phyloP scores from a whole-genome alignment of 257 asterid species.

The Forsythia suspensa region DNA sequence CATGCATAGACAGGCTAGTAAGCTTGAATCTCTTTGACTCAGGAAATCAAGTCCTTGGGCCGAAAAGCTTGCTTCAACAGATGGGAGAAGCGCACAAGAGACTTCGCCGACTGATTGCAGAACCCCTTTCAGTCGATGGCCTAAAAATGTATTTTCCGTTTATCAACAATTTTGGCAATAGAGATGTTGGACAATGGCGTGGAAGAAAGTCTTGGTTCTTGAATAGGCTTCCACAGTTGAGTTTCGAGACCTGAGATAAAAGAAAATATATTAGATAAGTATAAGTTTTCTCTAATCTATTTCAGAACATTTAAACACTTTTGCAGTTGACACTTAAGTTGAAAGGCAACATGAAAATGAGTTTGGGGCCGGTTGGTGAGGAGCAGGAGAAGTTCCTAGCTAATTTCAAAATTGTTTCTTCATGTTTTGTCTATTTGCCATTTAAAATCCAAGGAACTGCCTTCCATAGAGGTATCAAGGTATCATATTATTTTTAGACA shows the following conservation, averaged over 20 bases:
- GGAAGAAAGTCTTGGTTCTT: conserved; percentile 52
- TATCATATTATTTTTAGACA: conserved; percentile 14
- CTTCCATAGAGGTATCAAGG: conserved; percentile 74
- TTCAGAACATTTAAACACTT: conserved; percentile 5
- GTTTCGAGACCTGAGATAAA: conserved; percentile 13
- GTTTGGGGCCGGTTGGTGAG: conserved; percentile 77
- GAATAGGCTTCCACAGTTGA: conserved; percentile 78
- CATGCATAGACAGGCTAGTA: conserved; percentile 84
- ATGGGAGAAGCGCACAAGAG: conserved; percentile 74
- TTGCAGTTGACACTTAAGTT: conserved; percentile 81
- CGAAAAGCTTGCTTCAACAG: conserved; percentile 78
- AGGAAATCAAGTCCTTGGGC: conserved; percentile 83
- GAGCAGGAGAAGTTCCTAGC: conserved; percentile 74
- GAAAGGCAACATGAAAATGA: conserved; percentile 87
- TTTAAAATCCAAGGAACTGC: conserved; percentile 80
- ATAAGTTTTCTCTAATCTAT: neutral
- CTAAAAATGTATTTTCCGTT: conserved; percentile 70
- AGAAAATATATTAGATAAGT: neutral
- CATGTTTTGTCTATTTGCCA: conserved; percentile 73
- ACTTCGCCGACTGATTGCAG: conserved; percentile 63
- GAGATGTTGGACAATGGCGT: conserved; percentile 70
- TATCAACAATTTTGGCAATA: conserved; percentile 42
- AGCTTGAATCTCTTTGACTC: conserved; percentile 76
- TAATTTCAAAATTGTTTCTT: conserved; percentile 74
- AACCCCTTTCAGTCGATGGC: conserved; percentile 75